Base-by-base conservation (phyloP, 441 rosid species). In the Pelargonium myrrhifolium region DNA sequence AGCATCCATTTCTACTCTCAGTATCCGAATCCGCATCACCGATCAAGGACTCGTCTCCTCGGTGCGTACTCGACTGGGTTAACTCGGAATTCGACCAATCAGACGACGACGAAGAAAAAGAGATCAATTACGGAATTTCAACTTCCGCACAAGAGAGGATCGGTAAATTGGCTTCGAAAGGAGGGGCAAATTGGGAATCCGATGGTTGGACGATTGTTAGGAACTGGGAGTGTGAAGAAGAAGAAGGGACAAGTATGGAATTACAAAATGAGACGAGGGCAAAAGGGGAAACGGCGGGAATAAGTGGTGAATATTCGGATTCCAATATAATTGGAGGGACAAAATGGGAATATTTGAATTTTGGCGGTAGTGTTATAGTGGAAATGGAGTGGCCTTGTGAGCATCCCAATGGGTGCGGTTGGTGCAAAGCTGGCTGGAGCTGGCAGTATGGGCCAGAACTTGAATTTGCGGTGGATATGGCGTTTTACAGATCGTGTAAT, bases 131-230 rank as follows among this genome's bases (percentile, higher is more conserved):
- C 0, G 31, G 4, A 42, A 58, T 26, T 4, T 22, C 9, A 20
- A 63, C 3, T 59, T 72, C 77, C 22, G 81, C 73, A 53, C 74
- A 42, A 66, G 76, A 68, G 9, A 86, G 86, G 74, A 67, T 89
- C 0, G 62, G 83, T 69, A 74, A 81, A 67, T 70, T 89, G 71
- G 82, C 67, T 47, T 66, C 64, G 1, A 64, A 40, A 0, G 42
- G 39, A 35, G 80, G 83, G 77, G 79, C 72, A 68, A 65, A 26
- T 63, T 85, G 92, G 93, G 93, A 77, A 74, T 72, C 81, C 0
- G 83, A 86, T n/a, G 90, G 84, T 11, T 89, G 96, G 96, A 62
- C 76, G 68, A 78, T 67, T 49, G 89, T 81, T 63, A 84, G 93
- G 73, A 65, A 73, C 47, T 3, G 72, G 65, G 51, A 58, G 37